Evolutionary conservation across 768 basidiomycete species (phyloP), one percentile per base, ranked within the genome.

Genomic region (Auriscalpium microsporum): DNA sequence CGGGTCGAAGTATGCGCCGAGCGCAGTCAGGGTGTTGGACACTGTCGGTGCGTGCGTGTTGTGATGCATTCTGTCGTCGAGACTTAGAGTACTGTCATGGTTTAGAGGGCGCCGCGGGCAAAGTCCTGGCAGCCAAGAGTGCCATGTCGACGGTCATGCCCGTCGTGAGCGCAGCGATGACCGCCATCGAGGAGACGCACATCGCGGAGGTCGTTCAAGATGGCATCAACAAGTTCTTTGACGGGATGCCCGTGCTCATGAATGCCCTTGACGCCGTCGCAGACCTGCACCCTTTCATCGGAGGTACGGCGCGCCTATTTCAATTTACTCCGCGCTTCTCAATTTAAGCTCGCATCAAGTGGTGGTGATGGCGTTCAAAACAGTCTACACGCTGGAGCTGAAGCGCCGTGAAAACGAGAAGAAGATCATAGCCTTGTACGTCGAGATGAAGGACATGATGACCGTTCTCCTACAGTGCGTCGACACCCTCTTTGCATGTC

Each of bases 371-470:
- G 78, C 79, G 1, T 82, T 82, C 64, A 70, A 74, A 37, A 67
- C 77, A 0, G 77, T 78, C 6, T 70, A 78, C 28, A 72, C 73
- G 16, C 66, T 81, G 37, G 78, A 80, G 52, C 53, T 75, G 53
- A 75, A 74, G 3, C 68, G 79, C 21, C 67, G 75, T 21, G 77
- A 78, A 28, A 82, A 82, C 52, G 75, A 81, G 53, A 73, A 71
- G 54, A 79, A 78, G 56, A 71, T 80, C 8, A 56, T 73, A 2
- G 66, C 70, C 4, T 67, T 82, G 7, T 75, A 76, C 38, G 63
- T 75, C 9, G 73, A 78, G 57, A 82, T 82, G 78, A 71, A 70
- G 55, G 71, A 79, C 44, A 72, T 77, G 69, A 77, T 81, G 73
- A 54, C 63, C 13, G 50, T 42, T 17, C 40, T 42, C 17, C 40